These are phyloP conservation scores for Globisporangium echinulatum DNA, from an alignment of 352 stramenopile species.

Conservation along the genomic window DNA sequence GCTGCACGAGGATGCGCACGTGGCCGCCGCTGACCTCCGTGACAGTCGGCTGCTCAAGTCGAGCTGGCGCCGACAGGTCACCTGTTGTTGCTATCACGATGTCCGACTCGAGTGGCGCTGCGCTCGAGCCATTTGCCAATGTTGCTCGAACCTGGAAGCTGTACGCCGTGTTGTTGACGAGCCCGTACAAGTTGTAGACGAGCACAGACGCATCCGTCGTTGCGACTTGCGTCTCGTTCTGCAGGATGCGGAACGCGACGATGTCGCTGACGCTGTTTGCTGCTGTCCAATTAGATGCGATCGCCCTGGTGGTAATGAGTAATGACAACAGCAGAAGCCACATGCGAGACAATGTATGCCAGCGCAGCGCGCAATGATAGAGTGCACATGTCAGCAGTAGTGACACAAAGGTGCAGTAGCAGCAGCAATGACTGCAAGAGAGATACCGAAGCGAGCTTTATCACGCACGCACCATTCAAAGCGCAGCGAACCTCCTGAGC, in stretches of 20 bases:
- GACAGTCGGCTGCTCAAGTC: neutral
- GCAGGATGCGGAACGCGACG: slow-evolving; percentile 4
- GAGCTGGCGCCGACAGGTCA: slow-evolving; percentile 2
- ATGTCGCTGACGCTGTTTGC: slow-evolving; percentile 5
- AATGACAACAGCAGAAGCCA: no score
- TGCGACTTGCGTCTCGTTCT: slow-evolving; percentile 2
- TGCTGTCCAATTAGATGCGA: slow-evolving; percentile 4
- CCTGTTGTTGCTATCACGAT: slow-evolving; percentile 1
- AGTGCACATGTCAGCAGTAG: neutral
- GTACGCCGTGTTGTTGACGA: slow-evolving; percentile 9
- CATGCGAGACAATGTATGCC: neutral
- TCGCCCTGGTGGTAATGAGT: slow-evolving; percentile 1
- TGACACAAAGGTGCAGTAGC: neutral
- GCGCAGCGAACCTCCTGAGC: neutral
- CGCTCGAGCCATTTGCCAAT: neutral
- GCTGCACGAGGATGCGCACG: neutral
- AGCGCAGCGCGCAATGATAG: neutral
- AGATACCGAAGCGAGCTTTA: neutral
- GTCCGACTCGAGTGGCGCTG: slow-evolving; percentile 4
- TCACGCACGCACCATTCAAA: neutral
- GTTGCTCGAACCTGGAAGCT: slow-evolving; percentile 6
- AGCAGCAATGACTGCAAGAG: neutral
- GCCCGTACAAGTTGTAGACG: slow-evolving; percentile 3
- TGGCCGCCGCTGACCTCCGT: neutral
- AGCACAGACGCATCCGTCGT: neutral